Evolutionary conservation across 768 basidiomycete species (phyloP), one percentile per base, ranked within the genome.

Genomic region (Panaeolus cyanescens): DNA sequence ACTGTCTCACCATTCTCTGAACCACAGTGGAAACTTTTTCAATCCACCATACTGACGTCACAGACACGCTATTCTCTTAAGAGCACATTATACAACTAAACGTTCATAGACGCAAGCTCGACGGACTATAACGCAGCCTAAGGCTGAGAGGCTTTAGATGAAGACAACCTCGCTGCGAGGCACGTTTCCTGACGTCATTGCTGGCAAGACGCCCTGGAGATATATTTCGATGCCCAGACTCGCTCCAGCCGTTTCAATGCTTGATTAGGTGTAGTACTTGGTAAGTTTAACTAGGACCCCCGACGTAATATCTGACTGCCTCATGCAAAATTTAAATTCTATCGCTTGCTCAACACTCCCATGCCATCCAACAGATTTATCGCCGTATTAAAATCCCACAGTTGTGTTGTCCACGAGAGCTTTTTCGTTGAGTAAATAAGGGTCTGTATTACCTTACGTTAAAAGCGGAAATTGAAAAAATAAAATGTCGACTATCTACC

Each of bases 381-480:
- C 45, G 12, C 10, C 15, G 22, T 28, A 50, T 28, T 28, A 28
- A 50, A 30, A 50, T 4, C 10, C 45, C 45, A 13, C 45, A 28
- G 45, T 13, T 50, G 25, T n/a, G 30, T 13, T 50, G 45, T 10
- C 45, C 45, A 50, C 45, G 45, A 50, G 45, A 50, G 45, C 25
- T 50, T 13, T 28, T n/a, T n/a, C n/a, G n/a, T n/a, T 50, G 45
- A 30, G 45, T 50, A 50, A 50, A 50, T 4, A 50, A 50, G 45
- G 45, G 45, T n/a, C 45, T 50, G 45, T 20, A 28, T 50, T 28
- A 50, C 45, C 45, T 50, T 50, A 30, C 45, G 45, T 50, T 50
- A 25, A 50, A 28, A 50, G 45, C 45, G 45, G 45, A 50, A 50
- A 50, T 50, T 50, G 45, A 50, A 28, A 50, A 13, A 50, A n/a